Conservation (phyloP, 331 rosid genomes). For the Spiraea crenata region DNA sequence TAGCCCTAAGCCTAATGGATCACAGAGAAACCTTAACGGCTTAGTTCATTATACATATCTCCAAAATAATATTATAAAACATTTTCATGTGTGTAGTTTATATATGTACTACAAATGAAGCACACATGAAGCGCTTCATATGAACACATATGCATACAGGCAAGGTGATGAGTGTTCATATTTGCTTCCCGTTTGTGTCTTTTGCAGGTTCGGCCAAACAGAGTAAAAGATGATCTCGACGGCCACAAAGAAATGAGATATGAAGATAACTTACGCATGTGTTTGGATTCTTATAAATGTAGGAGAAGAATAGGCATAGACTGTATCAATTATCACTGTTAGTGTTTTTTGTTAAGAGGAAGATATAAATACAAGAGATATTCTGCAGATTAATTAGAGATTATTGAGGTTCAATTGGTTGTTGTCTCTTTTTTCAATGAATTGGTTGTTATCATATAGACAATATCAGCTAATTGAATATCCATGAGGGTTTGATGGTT, state of each 20-base stretch:
- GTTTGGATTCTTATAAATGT: neutral
- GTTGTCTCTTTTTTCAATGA: neutral
- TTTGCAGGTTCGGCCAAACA: conserved; percentile 35
- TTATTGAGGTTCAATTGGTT: neutral
- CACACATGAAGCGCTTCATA: too few relatives aligned
- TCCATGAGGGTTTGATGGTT: neutral
- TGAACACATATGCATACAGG: too few relatives aligned
- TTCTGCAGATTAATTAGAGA: neutral
- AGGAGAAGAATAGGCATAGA: neutral
- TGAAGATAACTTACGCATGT: neutral
- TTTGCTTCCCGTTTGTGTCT: conserved; percentile 8
- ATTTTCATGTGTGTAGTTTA: neutral
- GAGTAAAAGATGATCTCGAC: conserved; percentile 19
- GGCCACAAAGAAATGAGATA: neutral
- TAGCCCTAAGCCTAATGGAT: neutral
- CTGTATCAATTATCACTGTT: neutral
- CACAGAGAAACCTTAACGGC: neutral
- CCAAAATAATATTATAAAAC: neutral
- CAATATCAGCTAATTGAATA: neutral
- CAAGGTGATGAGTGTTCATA: too few relatives aligned
- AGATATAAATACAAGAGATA: neutral
- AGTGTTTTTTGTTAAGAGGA: neutral
- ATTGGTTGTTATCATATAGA: neutral
- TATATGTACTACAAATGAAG: too few relatives aligned
- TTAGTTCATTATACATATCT: neutral